Conservation (phyloP, 164 flowering plant species). For the Vitis riparia region DNA sequence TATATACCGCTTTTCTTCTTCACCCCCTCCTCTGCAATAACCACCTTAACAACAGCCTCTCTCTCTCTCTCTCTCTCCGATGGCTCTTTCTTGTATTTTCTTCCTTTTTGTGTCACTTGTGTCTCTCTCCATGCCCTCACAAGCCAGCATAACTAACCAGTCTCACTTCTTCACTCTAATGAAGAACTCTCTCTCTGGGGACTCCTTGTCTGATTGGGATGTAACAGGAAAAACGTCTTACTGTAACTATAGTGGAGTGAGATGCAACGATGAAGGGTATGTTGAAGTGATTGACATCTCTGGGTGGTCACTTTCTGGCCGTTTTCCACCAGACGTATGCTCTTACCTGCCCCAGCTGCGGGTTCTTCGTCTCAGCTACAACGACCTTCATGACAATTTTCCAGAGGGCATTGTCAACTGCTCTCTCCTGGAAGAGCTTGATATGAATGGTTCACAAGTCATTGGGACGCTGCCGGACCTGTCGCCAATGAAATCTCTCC, state of each 20-base stretch:
- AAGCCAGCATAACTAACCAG: slow-evolving; percentile 31
- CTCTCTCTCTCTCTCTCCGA: slow-evolving; percentile 11
- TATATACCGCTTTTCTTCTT: slow-evolving; percentile 45
- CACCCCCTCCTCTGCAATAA: slow-evolving; percentile 27
- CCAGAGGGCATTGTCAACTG: slow-evolving; percentile 60
- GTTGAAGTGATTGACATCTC: slow-evolving; percentile 53
- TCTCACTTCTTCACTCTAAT: slow-evolving; percentile 65
- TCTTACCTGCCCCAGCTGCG: slow-evolving; percentile 60
- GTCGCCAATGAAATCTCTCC: slow-evolving; percentile 48
- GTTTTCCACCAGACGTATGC: slow-evolving; percentile 62
- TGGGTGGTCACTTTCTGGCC: slow-evolving; percentile 58
- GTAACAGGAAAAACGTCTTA: slow-evolving; percentile 17
- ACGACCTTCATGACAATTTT: slow-evolving; percentile 49
- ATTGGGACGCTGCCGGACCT: slow-evolving; percentile 63
- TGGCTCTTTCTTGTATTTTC: slow-evolving; percentile 22
- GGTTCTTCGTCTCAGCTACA: slow-evolving; percentile 48
- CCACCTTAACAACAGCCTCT: background rate
- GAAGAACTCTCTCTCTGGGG: slow-evolving; percentile 58
- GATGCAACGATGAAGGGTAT: slow-evolving; percentile 52
- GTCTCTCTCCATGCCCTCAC: slow-evolving; percentile 23
- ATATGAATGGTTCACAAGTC: slow-evolving; percentile 37
- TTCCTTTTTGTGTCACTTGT: slow-evolving; percentile 24
- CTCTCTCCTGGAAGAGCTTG: slow-evolving; percentile 65
- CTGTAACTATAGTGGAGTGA: slow-evolving; percentile 67
- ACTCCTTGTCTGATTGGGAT: slow-evolving; percentile 52